A percentile compares a stretch with the other conserved stretches of the same genome.
Conservation (phyloP, 441 rosid species). For the Brassica balearica region DNA sequence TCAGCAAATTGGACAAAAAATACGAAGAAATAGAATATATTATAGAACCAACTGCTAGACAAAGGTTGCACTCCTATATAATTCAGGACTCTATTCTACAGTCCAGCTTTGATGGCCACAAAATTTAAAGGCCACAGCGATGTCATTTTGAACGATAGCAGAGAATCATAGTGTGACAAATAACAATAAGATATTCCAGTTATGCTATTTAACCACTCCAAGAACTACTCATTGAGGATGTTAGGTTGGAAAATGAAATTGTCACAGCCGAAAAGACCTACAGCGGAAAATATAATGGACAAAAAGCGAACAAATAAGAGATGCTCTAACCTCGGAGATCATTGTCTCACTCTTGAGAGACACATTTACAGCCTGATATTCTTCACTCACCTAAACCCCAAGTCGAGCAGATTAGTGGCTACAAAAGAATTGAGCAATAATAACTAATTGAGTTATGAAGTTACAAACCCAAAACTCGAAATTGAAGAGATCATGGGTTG, state of each 20-base stretch:
- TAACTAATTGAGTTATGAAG: conserved; percentile 52
- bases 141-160: background rate
- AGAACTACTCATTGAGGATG: conserved; percentile 3
- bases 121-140: conserved; percentile 18
- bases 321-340: conserved; percentile 80
- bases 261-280: conserved; percentile 18
- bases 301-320: conserved; percentile 33
- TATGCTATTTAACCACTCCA: conserved; percentile 15
- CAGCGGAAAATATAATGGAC: conserved; percentile 20
- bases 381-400: conserved; percentile 76
- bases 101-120: conserved; percentile 19
- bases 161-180: conserved; percentile 14
- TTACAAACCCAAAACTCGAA: conserved; percentile 99
- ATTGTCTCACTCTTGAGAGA: conserved; percentile 77
- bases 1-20: conserved; percentile 12
- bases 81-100: conserved; percentile 22
- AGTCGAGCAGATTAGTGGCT: conserved; percentile 34
- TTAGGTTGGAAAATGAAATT: conserved; percentile 18
- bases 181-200: conserved; percentile 20
- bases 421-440: conserved; percentile 28
- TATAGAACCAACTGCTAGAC: conserved; percentile 26
- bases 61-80: conserved; percentile 18
- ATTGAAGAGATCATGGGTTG: conserved; percentile 92
- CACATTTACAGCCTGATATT: conserved; percentile 94
- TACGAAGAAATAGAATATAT: background rate